Evolutionary conservation across 371 early-diverging fungal genomes (phyloP).

Genomic region (Massospora cicadina): DNA sequence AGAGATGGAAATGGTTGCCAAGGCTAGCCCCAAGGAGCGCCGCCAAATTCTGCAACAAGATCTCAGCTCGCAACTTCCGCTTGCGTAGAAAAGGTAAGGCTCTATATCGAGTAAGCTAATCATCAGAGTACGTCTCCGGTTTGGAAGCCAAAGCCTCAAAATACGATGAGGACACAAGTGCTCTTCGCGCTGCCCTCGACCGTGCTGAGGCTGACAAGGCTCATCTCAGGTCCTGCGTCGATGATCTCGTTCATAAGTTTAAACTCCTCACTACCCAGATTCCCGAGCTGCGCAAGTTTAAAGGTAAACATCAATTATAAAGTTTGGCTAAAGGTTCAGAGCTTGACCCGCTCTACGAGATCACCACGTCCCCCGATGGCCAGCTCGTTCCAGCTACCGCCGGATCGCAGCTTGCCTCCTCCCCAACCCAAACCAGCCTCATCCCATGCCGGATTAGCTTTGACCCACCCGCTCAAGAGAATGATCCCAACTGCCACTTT

Average conservation of each 20-base stretch:
- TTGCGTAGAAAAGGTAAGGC: constrained; percentile 66
- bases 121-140: constrained; percentile 55
- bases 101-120: constrained; percentile 4
- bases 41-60: constrained; percentile 73
- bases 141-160: constrained; percentile 58
- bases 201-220: constrained; percentile 34
- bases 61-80: constrained; percentile 75
- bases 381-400: background rate
- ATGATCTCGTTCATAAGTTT: constrained; percentile 8
- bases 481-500: background rate
- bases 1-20: constrained; percentile 20
- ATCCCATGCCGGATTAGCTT: background rate
- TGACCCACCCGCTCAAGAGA: background rate
- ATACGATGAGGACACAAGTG: constrained; percentile 35
- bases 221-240: background rate
- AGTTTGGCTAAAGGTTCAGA: background rate
- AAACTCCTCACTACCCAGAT: background rate
- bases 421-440: background rate
- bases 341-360: background rate
- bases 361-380: background rate
- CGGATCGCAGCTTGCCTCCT: background rate
- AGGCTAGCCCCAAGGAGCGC: constrained; percentile 58
- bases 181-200: constrained; percentile 23
- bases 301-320: background rate
- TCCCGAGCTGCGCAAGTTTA: background rate